Base-by-base conservation (phyloP, 805 yeast genomes). In the Spathaspora sp. region DNA sequence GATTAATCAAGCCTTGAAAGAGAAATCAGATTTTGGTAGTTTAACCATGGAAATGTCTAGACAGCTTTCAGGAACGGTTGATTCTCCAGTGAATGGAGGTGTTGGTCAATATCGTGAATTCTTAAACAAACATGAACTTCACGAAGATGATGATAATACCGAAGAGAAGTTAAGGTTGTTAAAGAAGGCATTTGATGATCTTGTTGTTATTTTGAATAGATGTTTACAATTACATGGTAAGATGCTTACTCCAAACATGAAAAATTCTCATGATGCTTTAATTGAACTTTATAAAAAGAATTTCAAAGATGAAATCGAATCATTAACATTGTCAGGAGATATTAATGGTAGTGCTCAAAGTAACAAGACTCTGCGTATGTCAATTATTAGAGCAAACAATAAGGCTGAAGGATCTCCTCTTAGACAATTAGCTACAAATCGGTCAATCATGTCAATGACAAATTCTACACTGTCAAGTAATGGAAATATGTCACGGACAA, bases 41-140 rank as follows among this genome's bases (percentile, higher is more conserved):
- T 64, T 79, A 28, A 84, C 85, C 64, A 78, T 79, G 57, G 89
- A 83, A 61, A 69, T 87, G 54, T 83, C 92, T 5, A 75, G 93
- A 66, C 82, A 82, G 60, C 70, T 86, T 50, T 80, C 89, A 2
- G 97, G 97, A 43, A 88, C 97, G 0, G 92, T 91, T 50, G 96
- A 89, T 64, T 83, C 97, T 0, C 97, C 97, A 2, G 93, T 90
- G 5, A 90, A 90, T 64, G 97, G 97, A 35, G 97, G 97, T 52
- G 88, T 90, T 56, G 88, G 89, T 2, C 90, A 87, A 63, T 90
- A 87, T 68, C 77, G 92, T 50, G 79, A 79, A 1, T 89, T 90
- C 63, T 81, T 87, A 62, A 57, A 67, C 1, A 65, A 65, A 49
- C 68, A 68, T 50, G 66, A 61, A 29, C 71, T 65, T 48, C 68